Conservation (phyloP, 768 basidiomycete genomes). For the Boletellus ananiceps region DNA sequence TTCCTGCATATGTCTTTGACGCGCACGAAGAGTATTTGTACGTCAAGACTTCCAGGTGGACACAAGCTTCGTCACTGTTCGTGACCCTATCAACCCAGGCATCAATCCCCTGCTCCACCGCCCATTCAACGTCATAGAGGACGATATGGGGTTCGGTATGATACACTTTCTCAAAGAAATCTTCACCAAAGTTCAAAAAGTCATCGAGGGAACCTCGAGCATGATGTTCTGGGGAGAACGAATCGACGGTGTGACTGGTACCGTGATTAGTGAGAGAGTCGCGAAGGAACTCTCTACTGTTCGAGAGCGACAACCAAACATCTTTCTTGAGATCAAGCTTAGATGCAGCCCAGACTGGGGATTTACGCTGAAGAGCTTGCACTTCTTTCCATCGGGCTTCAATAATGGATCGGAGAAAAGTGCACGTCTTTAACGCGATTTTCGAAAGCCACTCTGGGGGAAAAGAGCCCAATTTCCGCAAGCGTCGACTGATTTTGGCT, state of each 20-base stretch:
- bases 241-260: constrained; percentile 1
- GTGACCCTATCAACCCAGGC: constrained; percentile 28
- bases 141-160: constrained; percentile 8
- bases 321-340: constrained; percentile 29
- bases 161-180: constrained; percentile 12
- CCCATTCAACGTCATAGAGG: constrained; percentile 37
- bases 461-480: neutral
- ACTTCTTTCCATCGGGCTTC: constrained; percentile 34
- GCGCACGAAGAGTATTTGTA: constrained; percentile 26
- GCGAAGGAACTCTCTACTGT: constrained; percentile 28
- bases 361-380: constrained; percentile 20
- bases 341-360: constrained; percentile 27
- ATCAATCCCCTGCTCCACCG: constrained; percentile 29
- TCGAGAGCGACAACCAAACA: constrained; percentile 30
- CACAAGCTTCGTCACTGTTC: constrained; percentile 19
- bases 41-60: constrained; percentile 25
- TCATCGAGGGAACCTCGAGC: constrained; percentile 12
- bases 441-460: neutral
- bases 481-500: neutral
- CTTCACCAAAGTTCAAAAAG: constrained; percentile 9
- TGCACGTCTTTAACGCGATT: constrained; percentile 22
- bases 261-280: constrained; percentile 7
- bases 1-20: constrained; percentile 23
- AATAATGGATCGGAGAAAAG: constrained; percentile 14
- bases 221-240: neutral